A percentile compares a stretch with the other conserved stretches of the same genome.
phyloP scores from a whole-genome alignment of 371 early-diverging fungal genomes.

The Parasitella parasitica region DNA sequence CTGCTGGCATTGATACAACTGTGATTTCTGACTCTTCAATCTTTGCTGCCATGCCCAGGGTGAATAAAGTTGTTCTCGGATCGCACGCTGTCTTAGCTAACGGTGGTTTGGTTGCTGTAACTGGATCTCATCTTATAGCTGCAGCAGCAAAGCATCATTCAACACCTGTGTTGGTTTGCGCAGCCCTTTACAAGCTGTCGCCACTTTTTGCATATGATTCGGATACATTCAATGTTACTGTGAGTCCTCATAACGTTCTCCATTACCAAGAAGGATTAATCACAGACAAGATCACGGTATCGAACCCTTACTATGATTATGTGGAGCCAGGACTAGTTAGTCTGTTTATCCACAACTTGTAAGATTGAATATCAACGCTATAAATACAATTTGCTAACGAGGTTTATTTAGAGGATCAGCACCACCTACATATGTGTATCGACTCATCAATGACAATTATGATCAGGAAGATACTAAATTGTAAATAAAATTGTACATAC shows the following conservation, averaged over 20 bases:
- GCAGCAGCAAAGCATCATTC: slow-evolving; percentile 91
- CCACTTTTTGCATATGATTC: slow-evolving; percentile 88
- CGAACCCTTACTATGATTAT: slow-evolving; percentile 89
- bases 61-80: slow-evolving; percentile 96
- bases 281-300: slow-evolving; percentile 75
- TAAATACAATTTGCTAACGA: no score
- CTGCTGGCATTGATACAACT: slow-evolving; percentile 88
- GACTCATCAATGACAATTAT: slow-evolving; percentile 78
- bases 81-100: slow-evolving; percentile 93
- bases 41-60: slow-evolving; percentile 96
- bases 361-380: slow-evolving; percentile 43
- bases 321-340: slow-evolving; percentile 87
- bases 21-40: slow-evolving; percentile 92
- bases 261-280: slow-evolving; percentile 78
- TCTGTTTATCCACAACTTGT: slow-evolving; percentile 90
- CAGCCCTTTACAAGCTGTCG: slow-evolving; percentile 84
- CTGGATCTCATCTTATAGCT: slow-evolving; percentile 84
- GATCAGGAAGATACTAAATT: slow-evolving; percentile 50
- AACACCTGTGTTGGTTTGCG: slow-evolving; percentile 85
- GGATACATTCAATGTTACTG: slow-evolving; percentile 75
- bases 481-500: slow-evolving; percentile 3
- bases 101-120: slow-evolving; percentile 86
- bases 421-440: slow-evolving; percentile 53
- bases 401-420: slow-evolving; percentile 51
- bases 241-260: slow-evolving; percentile 81